phyloP scores from a whole-genome alignment of 371 early-diverging fungal species.

The Mucor piriformis region DNA sequence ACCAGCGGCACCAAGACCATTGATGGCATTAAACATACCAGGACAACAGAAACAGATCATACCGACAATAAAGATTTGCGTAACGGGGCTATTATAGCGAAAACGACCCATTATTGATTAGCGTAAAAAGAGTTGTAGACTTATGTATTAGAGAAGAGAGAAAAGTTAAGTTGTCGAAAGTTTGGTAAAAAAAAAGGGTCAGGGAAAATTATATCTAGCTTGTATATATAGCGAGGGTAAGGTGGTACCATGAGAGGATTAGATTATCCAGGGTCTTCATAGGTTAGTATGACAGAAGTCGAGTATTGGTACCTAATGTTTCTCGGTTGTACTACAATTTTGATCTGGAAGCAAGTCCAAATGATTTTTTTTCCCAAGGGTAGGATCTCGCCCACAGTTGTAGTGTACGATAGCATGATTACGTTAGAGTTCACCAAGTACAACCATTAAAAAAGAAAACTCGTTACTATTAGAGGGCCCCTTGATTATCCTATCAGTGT shows the following conservation, averaged over 20 bases:
- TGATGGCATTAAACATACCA: constrained; percentile 85
- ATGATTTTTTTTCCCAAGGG: constrained; percentile 16
- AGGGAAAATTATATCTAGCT: background rate
- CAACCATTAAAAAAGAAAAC: background rate
- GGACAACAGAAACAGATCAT: constrained; percentile 81
- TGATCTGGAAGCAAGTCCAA: background rate
- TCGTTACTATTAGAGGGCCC: background rate
- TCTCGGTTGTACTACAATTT: constrained; percentile 17
- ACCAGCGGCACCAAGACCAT: constrained; percentile 56
- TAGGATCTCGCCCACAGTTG: background rate
- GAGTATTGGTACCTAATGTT: constrained; percentile 21
- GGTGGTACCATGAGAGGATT: constrained; percentile 8
- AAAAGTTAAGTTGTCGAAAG: background rate
- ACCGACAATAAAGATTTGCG: constrained; percentile 70
- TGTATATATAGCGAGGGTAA: background rate
- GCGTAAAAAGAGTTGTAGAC: background rate
- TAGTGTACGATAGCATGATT: constrained; percentile 15
- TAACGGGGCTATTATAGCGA: constrained; percentile 57
- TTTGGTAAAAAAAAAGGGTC: constrained; percentile 7
- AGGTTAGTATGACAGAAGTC: background rate
- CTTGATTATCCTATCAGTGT: constrained; percentile 13
- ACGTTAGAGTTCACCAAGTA: constrained; percentile 13
- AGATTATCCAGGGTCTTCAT: constrained; percentile 29
- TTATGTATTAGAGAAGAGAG: background rate
- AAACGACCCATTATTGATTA: constrained; percentile 23